Evolutionary conservation across 805 yeast genomes (phyloP).

Genomic region (Yarrowia osloensis): DNA sequence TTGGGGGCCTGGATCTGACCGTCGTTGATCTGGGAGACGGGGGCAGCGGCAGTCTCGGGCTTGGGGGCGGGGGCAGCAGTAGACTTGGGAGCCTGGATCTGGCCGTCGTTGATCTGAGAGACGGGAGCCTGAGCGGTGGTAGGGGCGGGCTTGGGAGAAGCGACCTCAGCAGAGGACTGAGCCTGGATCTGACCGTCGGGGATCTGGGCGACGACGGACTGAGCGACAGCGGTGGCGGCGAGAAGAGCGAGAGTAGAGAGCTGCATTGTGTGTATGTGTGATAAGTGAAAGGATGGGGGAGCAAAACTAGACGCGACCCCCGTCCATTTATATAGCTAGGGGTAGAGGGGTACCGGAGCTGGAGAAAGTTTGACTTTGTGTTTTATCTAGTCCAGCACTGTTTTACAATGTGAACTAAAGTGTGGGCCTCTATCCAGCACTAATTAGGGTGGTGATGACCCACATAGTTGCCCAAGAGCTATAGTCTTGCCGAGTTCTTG

Average conservation of each 20-base stretch:
- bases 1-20: conserved; percentile 30
- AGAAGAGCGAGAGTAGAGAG: conserved; percentile 22
- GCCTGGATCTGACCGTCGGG: conserved; percentile 29
- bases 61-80: conserved; percentile 12
- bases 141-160: conserved; percentile 5
- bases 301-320: neutral
- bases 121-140: conserved; percentile 20
- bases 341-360: conserved; percentile 20
- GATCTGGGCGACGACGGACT: conserved; percentile 24
- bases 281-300: neutral
- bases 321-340: conserved; percentile 14
- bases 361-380: conserved; percentile 8
- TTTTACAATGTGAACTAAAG: conserved; percentile 1
- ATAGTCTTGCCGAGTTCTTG: neutral
- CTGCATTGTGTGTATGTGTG: conserved; percentile 19
- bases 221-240: conserved; percentile 15
- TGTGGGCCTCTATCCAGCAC: neutral
- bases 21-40: conserved; percentile 23
- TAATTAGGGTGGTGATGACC: conserved; percentile 1
- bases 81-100: conserved; percentile 27
- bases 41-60: conserved; percentile 10
- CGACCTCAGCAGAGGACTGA: conserved; percentile 22
- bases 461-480: neutral
- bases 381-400: neutral
- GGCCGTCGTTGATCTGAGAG: conserved; percentile 26